Evolutionary conservation across 768 basidiomycete genomes (phyloP).

Genomic region (Dendrothele bispora): DNA sequence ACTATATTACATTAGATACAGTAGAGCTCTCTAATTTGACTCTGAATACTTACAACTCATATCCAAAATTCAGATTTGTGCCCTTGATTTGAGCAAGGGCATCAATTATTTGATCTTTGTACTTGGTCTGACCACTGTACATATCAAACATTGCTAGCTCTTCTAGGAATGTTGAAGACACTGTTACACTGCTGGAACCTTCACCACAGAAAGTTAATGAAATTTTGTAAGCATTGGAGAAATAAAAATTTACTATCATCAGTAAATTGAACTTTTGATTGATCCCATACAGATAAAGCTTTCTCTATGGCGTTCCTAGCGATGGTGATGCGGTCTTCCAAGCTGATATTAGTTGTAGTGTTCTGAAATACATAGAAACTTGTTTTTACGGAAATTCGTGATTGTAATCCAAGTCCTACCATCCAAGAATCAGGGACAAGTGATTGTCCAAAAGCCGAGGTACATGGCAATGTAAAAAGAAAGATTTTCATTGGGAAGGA

Average conservation of each 20-base stretch:
- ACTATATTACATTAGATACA: too few relatives aligned
- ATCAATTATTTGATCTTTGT: constrained; percentile 1
- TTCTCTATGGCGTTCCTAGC: constrained; percentile 10
- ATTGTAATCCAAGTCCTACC: too few relatives aligned
- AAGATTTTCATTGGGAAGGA: too few relatives aligned
- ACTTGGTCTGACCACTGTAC: constrained; percentile 6
- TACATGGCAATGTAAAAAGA: too few relatives aligned
- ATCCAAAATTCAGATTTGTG: background rate
- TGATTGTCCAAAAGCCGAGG: too few relatives aligned
- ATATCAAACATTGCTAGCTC: constrained; percentile 14
- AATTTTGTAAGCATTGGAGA: background rate
- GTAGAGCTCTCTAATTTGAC: too few relatives aligned
- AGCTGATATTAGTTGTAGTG: too few relatives aligned
- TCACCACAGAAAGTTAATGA: background rate
- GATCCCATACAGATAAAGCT: background rate
- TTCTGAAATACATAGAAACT: too few relatives aligned
- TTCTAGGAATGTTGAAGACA: constrained; percentile 3
- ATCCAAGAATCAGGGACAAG: too few relatives aligned
- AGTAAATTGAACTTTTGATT: constrained; percentile 2
- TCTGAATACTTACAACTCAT: constrained; percentile 5
- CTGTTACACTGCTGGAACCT: background rate
- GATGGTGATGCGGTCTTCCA: constrained; percentile 6
- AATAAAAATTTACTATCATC: background rate
- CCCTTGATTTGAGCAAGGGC: background rate
- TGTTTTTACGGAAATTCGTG: too few relatives aligned